Evolutionary conservation across 2,329 filamentous ascomycete genomes (phyloP), one percentile per base, ranked within the genome.

Genomic region (Colletotrichum siamense): DNA sequence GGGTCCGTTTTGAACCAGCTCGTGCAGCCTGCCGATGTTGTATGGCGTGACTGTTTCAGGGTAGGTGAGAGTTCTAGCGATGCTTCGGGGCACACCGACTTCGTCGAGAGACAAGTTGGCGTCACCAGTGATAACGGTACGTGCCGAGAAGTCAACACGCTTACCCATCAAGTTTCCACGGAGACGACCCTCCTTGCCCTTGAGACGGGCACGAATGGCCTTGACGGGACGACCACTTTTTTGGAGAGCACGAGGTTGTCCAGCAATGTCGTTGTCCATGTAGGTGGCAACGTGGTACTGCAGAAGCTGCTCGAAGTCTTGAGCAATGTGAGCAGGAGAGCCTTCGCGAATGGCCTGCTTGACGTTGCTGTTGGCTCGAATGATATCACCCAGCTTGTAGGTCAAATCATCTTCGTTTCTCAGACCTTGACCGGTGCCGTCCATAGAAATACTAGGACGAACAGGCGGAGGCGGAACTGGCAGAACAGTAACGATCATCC

Each of bases 151-250:
- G 84, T 99, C 97, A 77, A 99, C 97, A 92, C 96, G 96, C 88
- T 99, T 99, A 79, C 97, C 97, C 98, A 99, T 99, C 90, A 99
- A 89, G 86, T 99, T 99, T 83, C 98, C 97, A 88, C 97, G 94
- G 28, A 99, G 92, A 90, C 97, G 96, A 80, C 97, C 97, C 84
- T 99, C 97, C 87, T 99, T 99, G 78, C 98, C 98, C 92, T 99
- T 99, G 84, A 99, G 90, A 86, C 97, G 96, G 77, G 96, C 96
- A 81, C 98, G 95, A 79, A 99, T 98, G 18, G 97, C 96, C 88
- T 99, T 99, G 80, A 99, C 94, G 1, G 98, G 96, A 82, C 98
- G 93, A 64, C 98, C 98, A 73, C 96, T 98, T 89, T 99, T 99
- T 83, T 99, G 98, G 82, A 99, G 89, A 4, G 97, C 96, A 81